Base-by-base conservation (phyloP, 306 rosid genomes). In the Quercus cerris region DNA sequence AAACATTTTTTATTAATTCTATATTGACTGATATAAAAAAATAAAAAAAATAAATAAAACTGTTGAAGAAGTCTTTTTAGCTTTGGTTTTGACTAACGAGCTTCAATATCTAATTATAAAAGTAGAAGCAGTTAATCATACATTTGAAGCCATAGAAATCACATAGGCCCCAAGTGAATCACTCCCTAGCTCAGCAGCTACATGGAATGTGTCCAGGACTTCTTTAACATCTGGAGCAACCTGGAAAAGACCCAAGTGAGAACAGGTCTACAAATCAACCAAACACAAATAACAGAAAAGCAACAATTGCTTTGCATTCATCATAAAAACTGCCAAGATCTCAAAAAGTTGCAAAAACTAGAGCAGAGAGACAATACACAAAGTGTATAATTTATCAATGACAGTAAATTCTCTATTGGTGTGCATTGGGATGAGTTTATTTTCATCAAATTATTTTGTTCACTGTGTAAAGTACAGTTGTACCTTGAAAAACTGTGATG, bases 141-240 rank as follows among this genome's bases (percentile, higher is more conserved):
- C 97, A 75, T 87, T 87, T 62, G 98, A 89, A 49, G 98, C 98
- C 98, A 94, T 94, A 49, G 98, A 94, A 76, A 94, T 94, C 89
- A 94, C 97, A 80, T 94, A 94, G 46, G 97, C 98, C 81, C 97
- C 97, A 70, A 92, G 97, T 18, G 92, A 89, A 75, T 92, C 97
- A 75, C 90, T 88, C 78, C 92, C 98, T 33, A 94, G 91, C 87
- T 91, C 97, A 76, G 98, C 97, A 54, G 97, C 94, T 55, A 91
- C 77, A 44, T 74, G 87, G 81, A 94, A 94, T 82, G 98, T 92
- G 75, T 92, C 93, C 86, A 92, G 79, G 77, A 89, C 91, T 87
- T 94, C 98, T 83, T 84, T 82, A 54, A 92, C 88, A 74, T 92
- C 97, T 72, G 88, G 64, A 77, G 88, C 75, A 85, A 94, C 97